A percentile compares a stretch with the other conserved stretches of the same genome.
These are phyloP conservation scores for Hibiscus mutabilis DNA, from an alignment of 345 rosid species.

Conservation along the genomic window DNA sequence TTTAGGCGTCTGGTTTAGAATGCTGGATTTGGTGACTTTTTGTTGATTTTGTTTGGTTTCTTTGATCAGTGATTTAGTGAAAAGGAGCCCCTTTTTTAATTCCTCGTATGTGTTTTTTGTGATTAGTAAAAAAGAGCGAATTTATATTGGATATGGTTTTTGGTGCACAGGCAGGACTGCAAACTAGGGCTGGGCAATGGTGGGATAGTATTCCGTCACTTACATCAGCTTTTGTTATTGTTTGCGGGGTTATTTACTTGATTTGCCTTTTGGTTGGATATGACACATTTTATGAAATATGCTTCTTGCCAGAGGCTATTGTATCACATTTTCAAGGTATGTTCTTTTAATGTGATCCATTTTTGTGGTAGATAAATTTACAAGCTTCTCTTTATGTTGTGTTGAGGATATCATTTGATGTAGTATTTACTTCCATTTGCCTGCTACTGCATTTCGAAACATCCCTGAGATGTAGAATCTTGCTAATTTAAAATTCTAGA, in stretches of 20 bases:
- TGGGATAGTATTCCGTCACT: slow-evolving; percentile 88
- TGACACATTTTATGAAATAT: slow-evolving; percentile 69
- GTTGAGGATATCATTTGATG: background rate
- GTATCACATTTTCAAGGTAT: slow-evolving; percentile 73
- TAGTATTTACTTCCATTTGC: background rate
- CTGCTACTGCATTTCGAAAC: background rate
- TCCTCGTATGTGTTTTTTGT: background rate
- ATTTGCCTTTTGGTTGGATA: slow-evolving; percentile 78
- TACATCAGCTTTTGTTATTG: slow-evolving; percentile 63
- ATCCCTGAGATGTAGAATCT: background rate
- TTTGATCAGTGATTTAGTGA: background rate
- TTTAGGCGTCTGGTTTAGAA: background rate
- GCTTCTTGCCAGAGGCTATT: slow-evolving; percentile 77
- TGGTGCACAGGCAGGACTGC: slow-evolving; percentile 60
- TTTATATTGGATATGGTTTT: background rate
- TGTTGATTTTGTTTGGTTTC: background rate
- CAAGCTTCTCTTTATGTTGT: background rate
- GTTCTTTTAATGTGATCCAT: background rate
- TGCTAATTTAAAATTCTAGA: background rate
- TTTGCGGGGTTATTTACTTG: slow-evolving; percentile 63
- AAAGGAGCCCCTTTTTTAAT: background rate
- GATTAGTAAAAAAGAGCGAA: background rate
- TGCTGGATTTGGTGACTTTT: background rate
- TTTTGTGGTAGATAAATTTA: background rate
- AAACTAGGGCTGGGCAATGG: slow-evolving; percentile 70